A percentile compares a stretch with the other conserved stretches of the same genome.
These are phyloP conservation scores for Fusarium tjaetaba DNA, from an alignment of 2,329 filamentous ascomycete species.

Conservation along the genomic window DNA sequence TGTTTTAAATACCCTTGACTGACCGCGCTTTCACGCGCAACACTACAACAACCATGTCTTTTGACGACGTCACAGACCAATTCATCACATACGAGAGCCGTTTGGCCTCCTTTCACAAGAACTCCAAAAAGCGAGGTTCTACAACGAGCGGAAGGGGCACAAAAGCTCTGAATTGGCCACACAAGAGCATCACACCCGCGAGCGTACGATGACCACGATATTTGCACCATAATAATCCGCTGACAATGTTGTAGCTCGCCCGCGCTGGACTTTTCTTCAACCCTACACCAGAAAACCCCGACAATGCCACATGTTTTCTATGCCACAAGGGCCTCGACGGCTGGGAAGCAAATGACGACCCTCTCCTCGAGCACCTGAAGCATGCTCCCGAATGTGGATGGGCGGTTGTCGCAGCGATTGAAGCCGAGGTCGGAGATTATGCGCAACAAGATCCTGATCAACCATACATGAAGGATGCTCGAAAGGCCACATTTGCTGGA, in stretches of 20 bases:
- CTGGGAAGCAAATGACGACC: slow-evolving; percentile 89
- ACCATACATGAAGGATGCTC: slow-evolving; percentile 76
- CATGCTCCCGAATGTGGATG: slow-evolving; percentile 87
- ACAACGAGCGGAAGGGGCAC: slow-evolving; percentile 62
- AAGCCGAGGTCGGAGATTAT: slow-evolving; percentile 69
- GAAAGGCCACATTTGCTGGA: slow-evolving; percentile 83
- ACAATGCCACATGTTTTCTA: slow-evolving; percentile 91
- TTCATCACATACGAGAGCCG: slow-evolving; percentile 78
- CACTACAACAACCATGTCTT: slow-evolving; percentile 44
- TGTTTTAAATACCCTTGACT: slow-evolving; percentile 23
- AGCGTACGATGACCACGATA: slow-evolving; percentile 40
- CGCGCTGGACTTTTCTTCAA: slow-evolving; percentile 91
- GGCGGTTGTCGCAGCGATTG: slow-evolving; percentile 76
- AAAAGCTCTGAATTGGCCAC: slow-evolving; percentile 79
- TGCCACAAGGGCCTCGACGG: slow-evolving; percentile 87
- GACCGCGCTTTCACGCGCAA: slow-evolving; percentile 34
- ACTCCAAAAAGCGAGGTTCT: slow-evolving; percentile 76
- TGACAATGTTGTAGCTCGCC: slow-evolving; percentile 72
- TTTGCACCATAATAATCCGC: slow-evolving; percentile 10
- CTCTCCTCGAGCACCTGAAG: slow-evolving; percentile 84
- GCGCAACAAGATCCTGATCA: slow-evolving; percentile 78
- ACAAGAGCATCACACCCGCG: slow-evolving; percentile 55
- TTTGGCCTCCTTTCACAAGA: slow-evolving; percentile 79
- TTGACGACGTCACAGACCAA: slow-evolving; percentile 53
- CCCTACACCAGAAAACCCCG: slow-evolving; percentile 77